These are phyloP conservation scores for Saccharomycopsis guyanensis DNA, from an alignment of 805 yeast genomes.

Conservation along the genomic window DNA sequence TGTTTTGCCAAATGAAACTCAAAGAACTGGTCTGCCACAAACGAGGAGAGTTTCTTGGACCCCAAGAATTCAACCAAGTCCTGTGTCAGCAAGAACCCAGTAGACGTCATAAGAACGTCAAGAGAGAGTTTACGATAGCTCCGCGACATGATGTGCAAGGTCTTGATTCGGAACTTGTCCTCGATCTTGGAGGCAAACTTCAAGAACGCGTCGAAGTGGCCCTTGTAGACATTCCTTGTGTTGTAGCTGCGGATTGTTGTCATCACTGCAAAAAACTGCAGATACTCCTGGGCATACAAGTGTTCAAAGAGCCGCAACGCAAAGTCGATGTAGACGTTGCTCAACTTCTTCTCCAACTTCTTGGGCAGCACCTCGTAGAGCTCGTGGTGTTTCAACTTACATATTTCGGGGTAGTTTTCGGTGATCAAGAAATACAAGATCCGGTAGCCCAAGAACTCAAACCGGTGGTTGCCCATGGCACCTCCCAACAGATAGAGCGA, in stretches of 20 bases:
- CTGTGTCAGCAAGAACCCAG: conserved; percentile 33
- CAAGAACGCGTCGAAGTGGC: conserved; percentile 8
- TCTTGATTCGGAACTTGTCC: conserved; percentile 47
- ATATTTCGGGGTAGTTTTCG: conserved; percentile 50
- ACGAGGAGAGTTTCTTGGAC: conserved; percentile 32
- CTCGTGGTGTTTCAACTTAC: conserved; percentile 31
- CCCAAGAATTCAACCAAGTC: conserved; percentile 37
- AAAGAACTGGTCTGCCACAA: conserved; percentile 25
- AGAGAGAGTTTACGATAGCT: conserved; percentile 44
- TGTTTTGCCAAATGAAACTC: conserved; percentile 31
- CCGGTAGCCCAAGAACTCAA: conserved; percentile 68
- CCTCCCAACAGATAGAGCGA: conserved; percentile 45
- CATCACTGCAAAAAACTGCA: conserved; percentile 40
- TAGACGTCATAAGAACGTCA: conserved; percentile 32
- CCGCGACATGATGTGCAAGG: conserved; percentile 48
- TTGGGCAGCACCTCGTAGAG: conserved; percentile 8
- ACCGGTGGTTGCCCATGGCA: conserved; percentile 30
- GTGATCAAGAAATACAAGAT: conserved; percentile 71
- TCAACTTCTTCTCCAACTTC: conserved; percentile 21
- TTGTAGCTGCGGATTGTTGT: conserved; percentile 33
- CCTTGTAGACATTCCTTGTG: conserved; percentile 24
- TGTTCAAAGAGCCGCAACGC: conserved; percentile 33
- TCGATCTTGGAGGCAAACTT: conserved; percentile 47
- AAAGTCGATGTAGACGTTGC: conserved; percentile 20
- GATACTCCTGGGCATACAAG: conserved; percentile 40